Evolutionary conservation across 805 yeast species (phyloP), one percentile per base, ranked within the genome.

Genomic region (Metschnikowia kofuensis): DNA sequence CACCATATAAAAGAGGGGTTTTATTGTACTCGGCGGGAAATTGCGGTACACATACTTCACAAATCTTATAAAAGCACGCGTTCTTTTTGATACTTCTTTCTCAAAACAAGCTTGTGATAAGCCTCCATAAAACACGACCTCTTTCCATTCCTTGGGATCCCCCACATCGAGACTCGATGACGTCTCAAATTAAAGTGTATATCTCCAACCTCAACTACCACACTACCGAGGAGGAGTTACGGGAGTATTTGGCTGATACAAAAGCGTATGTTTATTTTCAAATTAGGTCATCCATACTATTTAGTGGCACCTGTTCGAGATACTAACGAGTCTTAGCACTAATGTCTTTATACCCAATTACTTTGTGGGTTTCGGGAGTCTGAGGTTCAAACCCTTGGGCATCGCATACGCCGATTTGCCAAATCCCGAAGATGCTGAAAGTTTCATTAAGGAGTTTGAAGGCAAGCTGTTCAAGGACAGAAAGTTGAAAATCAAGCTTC

Each of bases 341-440:
- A 60, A 57, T 26, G 78, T 80, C 3, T 65, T 82, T 53, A 74
- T 82, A 44, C 87, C 86, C 28, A 75, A 77, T 50, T 78, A 77
- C 53, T 77, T 82, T 2, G 70, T 79, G 14, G 69, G 78, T 32
- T 78, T 79, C 48, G 68, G 76, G 39, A 59, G 59, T 7, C 61
- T 59, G 36, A 69, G 67, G 43, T 74, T 70, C 41, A 72, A 65
- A 52, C 79, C 83, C 2, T 65, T 80, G 54, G 92, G 94, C 4
- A 76, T 80, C 42, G 76, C 69, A 0, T 71, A 69, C 47, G 74
- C 68, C n/a, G 72, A 65, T 44, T 67, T 71, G 49, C 61, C 54
- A n/a, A 52, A 55, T 26, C 39, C 44, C 1, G 68, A 65, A 27
- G 64, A 62, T n/a, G 72, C 69, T 6, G 57, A 60, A 14, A 52